Conservation (phyloP, 1,284 basidiomycete species). For the Trichosporon coremiiforme region DNA sequence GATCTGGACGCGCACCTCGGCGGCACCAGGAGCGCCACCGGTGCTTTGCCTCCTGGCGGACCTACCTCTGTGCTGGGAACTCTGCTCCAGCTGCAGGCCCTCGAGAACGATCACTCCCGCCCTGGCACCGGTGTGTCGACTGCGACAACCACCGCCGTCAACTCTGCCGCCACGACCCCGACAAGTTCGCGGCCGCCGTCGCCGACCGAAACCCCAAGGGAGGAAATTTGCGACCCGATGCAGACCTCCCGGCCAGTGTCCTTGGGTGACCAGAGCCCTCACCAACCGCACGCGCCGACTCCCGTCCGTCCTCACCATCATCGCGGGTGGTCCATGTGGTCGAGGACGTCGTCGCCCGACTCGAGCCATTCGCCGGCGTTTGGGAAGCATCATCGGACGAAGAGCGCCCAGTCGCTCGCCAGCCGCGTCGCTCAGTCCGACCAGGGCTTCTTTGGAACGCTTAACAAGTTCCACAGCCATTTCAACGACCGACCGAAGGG, state of each 20-base stretch:
- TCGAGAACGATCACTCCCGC: constrained; percentile 10
- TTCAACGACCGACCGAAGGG: constrained; percentile 59
- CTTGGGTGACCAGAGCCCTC: constrained; percentile 5
- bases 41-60: not conserved
- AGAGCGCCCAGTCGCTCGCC: constrained; percentile 9
- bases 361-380: not conserved
- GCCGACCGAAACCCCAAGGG: not conserved
- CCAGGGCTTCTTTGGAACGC: constrained; percentile 20
- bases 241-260: not conserved
- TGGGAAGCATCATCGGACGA: constrained; percentile 14
- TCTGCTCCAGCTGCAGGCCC: constrained; percentile 11
- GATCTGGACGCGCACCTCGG: constrained; percentile 2
- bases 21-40: not conserved
- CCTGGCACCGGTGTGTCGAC: not conserved
- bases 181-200: constrained; percentile 46
- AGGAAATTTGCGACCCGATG: not conserved
- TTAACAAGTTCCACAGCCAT: constrained; percentile 10
- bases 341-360: not conserved
- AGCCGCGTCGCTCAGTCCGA: constrained; percentile 12
- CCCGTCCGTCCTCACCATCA: constrained; percentile 5
- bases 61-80: constrained; percentile 8
- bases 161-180: constrained; percentile 36
- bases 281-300: not conserved
- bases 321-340: not conserved
- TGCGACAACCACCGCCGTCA: not conserved